phyloP scores from a whole-genome alignment of 345 rosid species.

The Salix koriyanagi region DNA sequence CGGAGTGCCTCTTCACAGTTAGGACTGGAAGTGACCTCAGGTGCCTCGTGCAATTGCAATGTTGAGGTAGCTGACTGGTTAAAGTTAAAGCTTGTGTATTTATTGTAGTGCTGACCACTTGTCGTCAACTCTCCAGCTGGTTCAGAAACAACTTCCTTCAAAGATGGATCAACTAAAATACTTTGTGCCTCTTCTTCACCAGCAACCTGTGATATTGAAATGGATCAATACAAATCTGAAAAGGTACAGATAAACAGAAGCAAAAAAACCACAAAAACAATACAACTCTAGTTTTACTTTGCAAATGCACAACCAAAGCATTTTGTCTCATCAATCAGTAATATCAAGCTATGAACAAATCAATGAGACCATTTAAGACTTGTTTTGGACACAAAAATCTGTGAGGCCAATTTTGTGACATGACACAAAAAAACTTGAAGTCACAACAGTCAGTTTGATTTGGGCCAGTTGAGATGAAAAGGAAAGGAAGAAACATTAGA shows the following conservation, averaged over 20 bases:
- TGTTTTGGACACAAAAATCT: background rate
- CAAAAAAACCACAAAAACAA: background rate
- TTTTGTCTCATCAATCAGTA: background rate
- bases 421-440: background rate
- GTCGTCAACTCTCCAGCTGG: constrained; percentile 4
- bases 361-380: background rate
- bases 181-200: constrained; percentile 40
- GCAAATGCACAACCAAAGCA: background rate
- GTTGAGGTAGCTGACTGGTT: constrained; percentile 31
- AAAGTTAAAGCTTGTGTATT: constrained; percentile 26
- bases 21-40: constrained; percentile 34
- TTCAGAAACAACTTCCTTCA: constrained; percentile 29
- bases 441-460: background rate
- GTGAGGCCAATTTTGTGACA: background rate
- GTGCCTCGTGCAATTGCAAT: constrained; percentile 25
- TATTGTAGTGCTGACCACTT: constrained; percentile 15
- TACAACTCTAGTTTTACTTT: too few relatives aligned
- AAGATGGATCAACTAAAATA: constrained; percentile 32
- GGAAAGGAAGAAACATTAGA: background rate
- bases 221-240: background rate
- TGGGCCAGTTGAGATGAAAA: background rate
- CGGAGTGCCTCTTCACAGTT: constrained; percentile 11
- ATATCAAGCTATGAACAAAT: background rate
- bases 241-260: background rate
- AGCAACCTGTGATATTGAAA: constrained; percentile 19